phyloP scores from a whole-genome alignment of 306 rosid species.

The Sophora flavescens region DNA sequence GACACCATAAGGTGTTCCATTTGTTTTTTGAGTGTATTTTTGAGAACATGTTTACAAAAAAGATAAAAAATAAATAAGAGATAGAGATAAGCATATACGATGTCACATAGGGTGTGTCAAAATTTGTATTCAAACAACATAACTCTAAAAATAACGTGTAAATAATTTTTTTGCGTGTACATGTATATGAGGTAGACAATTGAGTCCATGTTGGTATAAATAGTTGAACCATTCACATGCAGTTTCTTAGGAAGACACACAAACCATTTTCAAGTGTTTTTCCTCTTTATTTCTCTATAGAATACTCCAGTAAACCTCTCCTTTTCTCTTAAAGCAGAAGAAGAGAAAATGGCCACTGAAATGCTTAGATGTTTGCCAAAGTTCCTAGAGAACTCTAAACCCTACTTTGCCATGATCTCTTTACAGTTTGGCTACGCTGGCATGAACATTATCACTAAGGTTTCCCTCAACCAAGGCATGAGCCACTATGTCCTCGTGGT shows the following conservation, averaged over 20 bases:
- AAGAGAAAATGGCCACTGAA: constrained; percentile 52
- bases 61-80: no score
- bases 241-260: constrained; percentile 60
- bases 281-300: constrained; percentile 39
- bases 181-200: constrained; percentile 44
- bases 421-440: constrained; percentile 94
- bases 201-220: constrained; percentile 55
- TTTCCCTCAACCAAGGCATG: constrained; percentile 91
- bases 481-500: constrained; percentile 95
- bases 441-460: constrained; percentile 88
- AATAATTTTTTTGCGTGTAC: background rate
- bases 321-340: background rate
- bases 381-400: constrained; percentile 70
- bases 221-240: constrained; percentile 30
- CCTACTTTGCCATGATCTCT: constrained; percentile 86
- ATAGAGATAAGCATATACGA: no score
- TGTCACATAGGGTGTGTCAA: no score
- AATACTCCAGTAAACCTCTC: background rate
- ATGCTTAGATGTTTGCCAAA: constrained; percentile 53
- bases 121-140: no score
- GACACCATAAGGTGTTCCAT: no score
- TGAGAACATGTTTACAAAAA: no score
- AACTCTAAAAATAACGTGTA: no score
- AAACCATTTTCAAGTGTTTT: constrained; percentile 50
- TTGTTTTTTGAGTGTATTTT: no score